These are phyloP conservation scores for Phytophthora quininea DNA, from an alignment of 352 stramenopile genomes.

Conservation along the genomic window DNA sequence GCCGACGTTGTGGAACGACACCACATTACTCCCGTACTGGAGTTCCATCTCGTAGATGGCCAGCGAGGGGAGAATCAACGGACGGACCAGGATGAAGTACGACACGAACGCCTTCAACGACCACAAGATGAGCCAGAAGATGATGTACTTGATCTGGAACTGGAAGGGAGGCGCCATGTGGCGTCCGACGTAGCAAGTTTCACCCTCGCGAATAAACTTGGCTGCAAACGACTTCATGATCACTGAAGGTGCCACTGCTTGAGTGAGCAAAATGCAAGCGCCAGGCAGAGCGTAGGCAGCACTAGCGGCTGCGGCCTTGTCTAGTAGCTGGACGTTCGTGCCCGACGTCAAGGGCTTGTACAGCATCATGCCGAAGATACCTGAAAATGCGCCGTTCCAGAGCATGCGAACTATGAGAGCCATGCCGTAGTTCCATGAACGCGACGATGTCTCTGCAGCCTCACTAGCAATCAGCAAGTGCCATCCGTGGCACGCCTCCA, in stretches of 20 bases:
- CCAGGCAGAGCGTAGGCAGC: constrained; percentile 53
- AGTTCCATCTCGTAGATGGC: constrained; percentile 76
- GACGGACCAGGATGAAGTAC: constrained; percentile 74
- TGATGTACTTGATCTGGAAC: constrained; percentile 72
- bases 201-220: constrained; percentile 78
- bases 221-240: constrained; percentile 58
- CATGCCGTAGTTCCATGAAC: constrained; percentile 64
- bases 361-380: constrained; percentile 68
- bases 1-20: constrained; percentile 77
- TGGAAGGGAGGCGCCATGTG: constrained; percentile 69
- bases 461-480: constrained; percentile 58
- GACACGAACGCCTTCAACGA: constrained; percentile 63
- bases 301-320: constrained; percentile 36
- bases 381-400: constrained; percentile 70
- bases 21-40: constrained; percentile 57
- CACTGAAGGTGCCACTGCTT: constrained; percentile 50
- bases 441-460: constrained; percentile 46
- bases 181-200: constrained; percentile 67
- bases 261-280: constrained; percentile 45
- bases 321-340: constrained; percentile 49
- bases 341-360: constrained; percentile 47
- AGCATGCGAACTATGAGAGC: constrained; percentile 64
- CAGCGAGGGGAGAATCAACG: constrained; percentile 68
- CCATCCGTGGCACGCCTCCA: constrained; percentile 68
- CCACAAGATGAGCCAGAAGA: constrained; percentile 70